Percentiles rank a stretch among this genome's conserved stretches.
Conservation (phyloP, 352 stramenopile genomes). For the Globisporangium nagaii region DNA sequence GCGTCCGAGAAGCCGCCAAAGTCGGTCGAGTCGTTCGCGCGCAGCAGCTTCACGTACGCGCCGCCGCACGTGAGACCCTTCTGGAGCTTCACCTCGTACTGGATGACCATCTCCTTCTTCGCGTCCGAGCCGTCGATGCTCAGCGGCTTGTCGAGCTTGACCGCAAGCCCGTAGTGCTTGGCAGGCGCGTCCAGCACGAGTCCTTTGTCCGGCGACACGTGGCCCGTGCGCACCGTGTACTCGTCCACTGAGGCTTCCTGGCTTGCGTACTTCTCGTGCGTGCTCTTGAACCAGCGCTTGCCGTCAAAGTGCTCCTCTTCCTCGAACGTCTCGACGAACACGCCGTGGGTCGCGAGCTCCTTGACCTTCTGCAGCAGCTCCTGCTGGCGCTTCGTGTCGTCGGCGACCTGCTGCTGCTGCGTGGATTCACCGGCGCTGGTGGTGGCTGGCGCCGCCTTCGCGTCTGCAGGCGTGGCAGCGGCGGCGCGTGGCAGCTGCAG, state of each 20-base stretch:
- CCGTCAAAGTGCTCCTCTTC: slow-evolving; percentile 46
- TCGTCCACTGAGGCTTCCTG: slow-evolving; percentile 66
- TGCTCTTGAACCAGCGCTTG: slow-evolving; percentile 80
- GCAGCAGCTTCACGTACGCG: slow-evolving; percentile 92
- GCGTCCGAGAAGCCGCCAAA: slow-evolving; percentile 71
- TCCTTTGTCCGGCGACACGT: slow-evolving; percentile 54
- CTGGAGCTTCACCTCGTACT: slow-evolving; percentile 94
- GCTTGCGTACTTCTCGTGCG: slow-evolving; percentile 70
- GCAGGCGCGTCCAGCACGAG: slow-evolving; percentile 68
- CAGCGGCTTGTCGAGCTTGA: slow-evolving; percentile 63
- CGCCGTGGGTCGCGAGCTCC: slow-evolving; percentile 42
- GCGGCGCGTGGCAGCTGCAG: slow-evolving; percentile 13
- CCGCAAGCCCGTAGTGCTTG: slow-evolving; percentile 77
- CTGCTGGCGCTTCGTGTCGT: slow-evolving; percentile 19
- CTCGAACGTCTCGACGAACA: slow-evolving; percentile 83
- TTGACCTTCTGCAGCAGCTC: slow-evolving; percentile 36
- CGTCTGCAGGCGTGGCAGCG: not conserved
- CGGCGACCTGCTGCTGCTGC: slow-evolving; percentile 1
- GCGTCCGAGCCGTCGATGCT: slow-evolving; percentile 54
- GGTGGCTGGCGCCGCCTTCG: not conserved
- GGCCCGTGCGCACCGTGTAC: slow-evolving; percentile 49
- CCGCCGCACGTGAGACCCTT: slow-evolving; percentile 89
- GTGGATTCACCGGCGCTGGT: not conserved
- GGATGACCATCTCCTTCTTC: slow-evolving; percentile 87
- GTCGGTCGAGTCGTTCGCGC: slow-evolving; percentile 39